Percentiles rank a stretch among this genome's conserved stretches.
Evolutionary conservation across 2,329 filamentous ascomycete species (phyloP).

Genomic region (Paecilomyces formosus): DNA sequence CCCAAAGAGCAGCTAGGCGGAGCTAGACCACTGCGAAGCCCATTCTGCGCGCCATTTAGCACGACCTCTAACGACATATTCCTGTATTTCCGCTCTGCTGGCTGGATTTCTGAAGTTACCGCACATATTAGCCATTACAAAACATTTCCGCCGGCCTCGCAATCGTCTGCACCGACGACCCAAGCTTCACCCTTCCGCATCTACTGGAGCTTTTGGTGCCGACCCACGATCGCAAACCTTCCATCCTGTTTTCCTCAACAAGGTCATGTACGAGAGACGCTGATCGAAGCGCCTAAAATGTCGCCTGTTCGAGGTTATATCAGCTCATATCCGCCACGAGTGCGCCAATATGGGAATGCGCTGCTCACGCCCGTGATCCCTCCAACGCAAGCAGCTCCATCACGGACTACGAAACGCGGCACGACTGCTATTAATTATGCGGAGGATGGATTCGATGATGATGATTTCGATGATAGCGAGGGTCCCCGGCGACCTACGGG

Average conservation of each 20-base stretch:
- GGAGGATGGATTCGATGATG: constrained; percentile 84
- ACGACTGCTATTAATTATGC: constrained; percentile 97
- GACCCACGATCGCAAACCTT: not conserved
- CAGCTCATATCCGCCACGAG: constrained; percentile 81
- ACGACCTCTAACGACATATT: not conserved
- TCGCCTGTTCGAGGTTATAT: constrained; percentile 76
- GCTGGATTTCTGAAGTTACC: not conserved
- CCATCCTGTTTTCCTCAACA: constrained; percentile 8
- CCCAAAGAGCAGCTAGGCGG: not conserved
- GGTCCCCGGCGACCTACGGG: constrained; percentile 67
- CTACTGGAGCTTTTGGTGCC: not conserved
- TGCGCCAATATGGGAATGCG: constrained; percentile 86
- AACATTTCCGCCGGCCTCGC: not conserved
- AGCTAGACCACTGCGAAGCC: not conserved
- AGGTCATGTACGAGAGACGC: constrained; percentile 26
- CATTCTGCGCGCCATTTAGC: not conserved
- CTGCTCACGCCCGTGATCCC: constrained; percentile 79
- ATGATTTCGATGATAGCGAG: constrained; percentile 57
- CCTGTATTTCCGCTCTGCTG: not conserved
- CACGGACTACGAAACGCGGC: constrained; percentile 91
- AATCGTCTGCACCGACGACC: not conserved
- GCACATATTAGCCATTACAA: not conserved
- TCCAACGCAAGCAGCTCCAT: constrained; percentile 56
- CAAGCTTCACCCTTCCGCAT: not conserved
- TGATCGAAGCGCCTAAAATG: constrained; percentile 31